Percentiles rank a stretch among this genome's conserved stretches.
phyloP scores from a whole-genome alignment of 176 grass and related monocot species.

The Oryza meridionalis region DNA sequence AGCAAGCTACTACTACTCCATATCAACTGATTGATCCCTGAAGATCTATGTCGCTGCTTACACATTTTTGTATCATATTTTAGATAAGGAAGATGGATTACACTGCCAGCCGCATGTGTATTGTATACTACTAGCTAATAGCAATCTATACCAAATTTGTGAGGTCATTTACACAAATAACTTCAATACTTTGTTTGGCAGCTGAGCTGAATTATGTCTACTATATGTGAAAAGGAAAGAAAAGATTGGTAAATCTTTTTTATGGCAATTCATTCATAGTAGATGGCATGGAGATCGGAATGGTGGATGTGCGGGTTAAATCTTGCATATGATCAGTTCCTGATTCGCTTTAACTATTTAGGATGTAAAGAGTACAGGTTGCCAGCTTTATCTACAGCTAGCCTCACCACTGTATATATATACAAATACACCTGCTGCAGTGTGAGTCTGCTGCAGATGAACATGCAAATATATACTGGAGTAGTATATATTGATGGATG shows the following conservation, averaged over 20 bases:
- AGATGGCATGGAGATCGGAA: not conserved
- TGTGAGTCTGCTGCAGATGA: too few relatives aligned
- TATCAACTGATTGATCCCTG: not conserved
- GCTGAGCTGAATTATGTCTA: not conserved
- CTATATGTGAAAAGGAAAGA: not conserved
- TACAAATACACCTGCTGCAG: not conserved
- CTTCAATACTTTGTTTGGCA: not conserved
- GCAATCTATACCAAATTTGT: not conserved
- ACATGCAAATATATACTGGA: too few relatives aligned
- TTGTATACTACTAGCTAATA: too few relatives aligned
- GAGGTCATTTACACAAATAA: not conserved
- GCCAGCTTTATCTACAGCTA: constrained; percentile 23
- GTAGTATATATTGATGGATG: too few relatives aligned
- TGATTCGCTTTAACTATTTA: constrained; percentile 18
- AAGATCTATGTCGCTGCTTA: not conserved
- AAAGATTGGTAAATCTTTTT: not conserved
- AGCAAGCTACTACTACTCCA: not conserved
- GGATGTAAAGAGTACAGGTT: not conserved
- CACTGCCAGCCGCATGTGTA: too few relatives aligned
- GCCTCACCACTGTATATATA: not conserved
- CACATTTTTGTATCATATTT: not conserved
- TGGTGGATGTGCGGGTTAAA: not conserved
- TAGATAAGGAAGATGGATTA: too few relatives aligned
- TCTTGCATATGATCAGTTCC: not conserved
- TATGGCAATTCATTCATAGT: not conserved